Base-by-base conservation (phyloP, 129 eudicot genomes). In the Arctium minus region DNA sequence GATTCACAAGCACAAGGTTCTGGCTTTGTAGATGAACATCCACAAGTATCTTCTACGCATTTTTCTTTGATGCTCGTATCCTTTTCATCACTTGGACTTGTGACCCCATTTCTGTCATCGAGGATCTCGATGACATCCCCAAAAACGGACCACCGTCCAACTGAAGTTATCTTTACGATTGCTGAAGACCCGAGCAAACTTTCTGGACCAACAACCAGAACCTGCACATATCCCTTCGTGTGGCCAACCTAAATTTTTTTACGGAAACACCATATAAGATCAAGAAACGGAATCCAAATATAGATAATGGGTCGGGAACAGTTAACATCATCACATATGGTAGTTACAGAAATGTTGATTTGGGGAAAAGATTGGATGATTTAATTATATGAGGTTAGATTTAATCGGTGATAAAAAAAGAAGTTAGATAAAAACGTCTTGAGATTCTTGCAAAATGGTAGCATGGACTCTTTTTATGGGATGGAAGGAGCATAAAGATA, bases 71-170 rank as follows among this genome's bases (percentile, higher is more conserved):
- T 86, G 13, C 0, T 76, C 29, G 70, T 30, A 27, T 73, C 60
- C 72, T 80, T 76, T 65, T 42, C 73, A 73, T 78, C 83, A 29
- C 56, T 56, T 32, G 85, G 76, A 65, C 18, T 15, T 18, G 22
- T 40, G 50, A 50, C 46, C 46, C 3, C 85, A 8, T 48, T 64
- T 22, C 10, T 62, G 69, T 77, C 36, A 38, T 30, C 78, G 35
- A 93, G 92, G 82, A 89, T 86, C 86, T 93, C 81, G 7, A 90
- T 79, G 76, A 96, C 90, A 73, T 96, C 98, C 27, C 99, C 99
- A 62, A 96, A 96, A 82, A 96, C 98, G 1, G 99, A 96, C 99
- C 99, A 96, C 82, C 99, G 90, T 64, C 99, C 99, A 33, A 96
- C 91, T 8, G 99, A 96, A 29, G 90, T 96, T 86, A 96, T 96